A percentile compares a stretch with the other conserved stretches of the same genome.
These are phyloP conservation scores for Malbranchea zuffiana DNA, from an alignment of 2,329 filamentous ascomycete genomes.

Conservation along the genomic window DNA sequence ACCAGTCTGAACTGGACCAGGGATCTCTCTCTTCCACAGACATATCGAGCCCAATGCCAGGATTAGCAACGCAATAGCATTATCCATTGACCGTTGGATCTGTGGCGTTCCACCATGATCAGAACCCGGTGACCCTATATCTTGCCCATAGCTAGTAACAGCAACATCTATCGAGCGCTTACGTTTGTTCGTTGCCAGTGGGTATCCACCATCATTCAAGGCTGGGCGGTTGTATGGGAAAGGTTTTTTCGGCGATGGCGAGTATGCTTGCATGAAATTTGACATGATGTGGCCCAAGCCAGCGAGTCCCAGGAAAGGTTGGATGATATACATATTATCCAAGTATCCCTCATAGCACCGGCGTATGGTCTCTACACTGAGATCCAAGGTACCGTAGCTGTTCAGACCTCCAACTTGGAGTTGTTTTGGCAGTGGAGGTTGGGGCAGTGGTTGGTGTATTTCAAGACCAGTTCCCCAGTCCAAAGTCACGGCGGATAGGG, in stretches of 20 bases:
- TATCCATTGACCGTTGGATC: conserved; percentile 56
- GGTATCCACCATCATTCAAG: background rate
- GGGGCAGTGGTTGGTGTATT: conserved; percentile 21
- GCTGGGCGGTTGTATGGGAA: background rate
- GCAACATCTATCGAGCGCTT: conserved; percentile 13
- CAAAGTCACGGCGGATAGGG: conserved; percentile 37
- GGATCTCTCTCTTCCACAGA: conserved; percentile 38
- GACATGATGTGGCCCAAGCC: conserved; percentile 44
- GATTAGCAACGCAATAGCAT: conserved; percentile 70
- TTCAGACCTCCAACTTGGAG: conserved; percentile 40
- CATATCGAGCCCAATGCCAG: conserved; percentile 82
- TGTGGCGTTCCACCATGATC: conserved; percentile 11
- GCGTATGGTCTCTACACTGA: conserved; percentile 42
- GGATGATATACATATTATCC: conserved; percentile 50
- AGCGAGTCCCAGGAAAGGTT: conserved; percentile 51
- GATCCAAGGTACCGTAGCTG: conserved; percentile 40
- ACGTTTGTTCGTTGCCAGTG: conserved; percentile 12
- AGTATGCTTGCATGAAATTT: conserved; percentile 41
- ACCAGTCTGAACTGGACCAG: conserved; percentile 42
- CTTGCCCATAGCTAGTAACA: background rate
- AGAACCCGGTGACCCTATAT: conserved; percentile 9
- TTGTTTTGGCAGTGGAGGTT: conserved; percentile 20
- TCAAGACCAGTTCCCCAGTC: conserved; percentile 42
- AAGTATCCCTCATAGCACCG: conserved; percentile 46
- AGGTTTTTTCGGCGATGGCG: conserved; percentile 17